These are phyloP conservation scores for Juglanconis oblonga DNA, from an alignment of 2,329 filamentous ascomycete genomes.

Conservation along the genomic window DNA sequence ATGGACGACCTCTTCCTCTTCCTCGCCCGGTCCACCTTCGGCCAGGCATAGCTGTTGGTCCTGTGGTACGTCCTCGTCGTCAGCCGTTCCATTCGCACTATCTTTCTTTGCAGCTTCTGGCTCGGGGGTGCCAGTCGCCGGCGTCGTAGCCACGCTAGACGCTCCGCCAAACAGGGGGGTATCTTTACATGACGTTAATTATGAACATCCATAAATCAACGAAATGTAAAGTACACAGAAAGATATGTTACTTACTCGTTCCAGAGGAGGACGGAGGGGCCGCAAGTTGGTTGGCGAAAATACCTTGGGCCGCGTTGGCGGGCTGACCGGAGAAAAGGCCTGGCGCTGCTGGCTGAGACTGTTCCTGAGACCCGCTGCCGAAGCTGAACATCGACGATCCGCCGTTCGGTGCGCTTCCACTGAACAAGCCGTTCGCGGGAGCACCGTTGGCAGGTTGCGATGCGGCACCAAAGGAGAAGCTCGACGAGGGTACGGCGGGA, in stretches of 20 bases:
- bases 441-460: conserved; percentile 15
- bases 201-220: conserved; percentile 19
- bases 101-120: conserved; percentile 46
- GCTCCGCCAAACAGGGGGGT: conserved; percentile 56
- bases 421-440: conserved; percentile 17
- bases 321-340: conserved; percentile 26
- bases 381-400: conserved; percentile 35
- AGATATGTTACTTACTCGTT: conserved; percentile 36
- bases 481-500: background rate
- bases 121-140: conserved; percentile 57
- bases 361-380: conserved; percentile 22
- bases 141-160: conserved; percentile 60
- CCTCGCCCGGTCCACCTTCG: conserved; percentile 64
- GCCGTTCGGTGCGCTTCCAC: conserved; percentile 21
- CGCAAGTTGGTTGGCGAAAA: conserved; percentile 26
- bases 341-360: conserved; percentile 25
- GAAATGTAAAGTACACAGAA: conserved; percentile 10
- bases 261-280: conserved; percentile 31
- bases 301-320: conserved; percentile 25
- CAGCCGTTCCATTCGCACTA: conserved; percentile 38
- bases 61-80: conserved; percentile 59
- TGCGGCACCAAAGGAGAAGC: conserved; percentile 14
- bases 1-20: conserved; percentile 67
- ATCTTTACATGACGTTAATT: conserved; percentile 48
- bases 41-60: conserved; percentile 67